These are phyloP conservation scores for Wickerhamiella azymoides DNA, from an alignment of 805 yeast genomes.

Conservation along the genomic window DNA sequence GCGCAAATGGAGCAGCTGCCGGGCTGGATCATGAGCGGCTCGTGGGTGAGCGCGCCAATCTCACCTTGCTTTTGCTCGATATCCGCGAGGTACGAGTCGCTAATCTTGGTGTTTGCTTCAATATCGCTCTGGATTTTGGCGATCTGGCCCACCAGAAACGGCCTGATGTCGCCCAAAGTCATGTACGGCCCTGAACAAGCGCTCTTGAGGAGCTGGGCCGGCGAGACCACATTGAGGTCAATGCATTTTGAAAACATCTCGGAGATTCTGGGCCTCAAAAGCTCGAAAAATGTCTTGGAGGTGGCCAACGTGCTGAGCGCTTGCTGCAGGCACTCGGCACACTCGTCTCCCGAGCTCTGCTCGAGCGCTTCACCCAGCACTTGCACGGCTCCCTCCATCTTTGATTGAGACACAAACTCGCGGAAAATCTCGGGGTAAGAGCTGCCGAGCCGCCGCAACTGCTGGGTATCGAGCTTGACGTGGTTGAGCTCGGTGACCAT, in stretches of 20 bases:
- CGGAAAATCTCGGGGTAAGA: slow-evolving; percentile 54
- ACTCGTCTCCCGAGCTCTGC: neutral
- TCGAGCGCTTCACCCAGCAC: slow-evolving; percentile 32
- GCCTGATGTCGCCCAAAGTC: slow-evolving; percentile 58
- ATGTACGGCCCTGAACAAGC: slow-evolving; percentile 49
- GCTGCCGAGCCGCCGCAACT: slow-evolving; percentile 22
- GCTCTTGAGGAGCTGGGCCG: slow-evolving; percentile 63
- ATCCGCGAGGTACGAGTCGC: slow-evolving; percentile 54
- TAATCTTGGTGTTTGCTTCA: slow-evolving; percentile 49
- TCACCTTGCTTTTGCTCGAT: slow-evolving; percentile 39
- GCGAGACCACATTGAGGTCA: slow-evolving; percentile 42
- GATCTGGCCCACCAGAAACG: slow-evolving; percentile 49
- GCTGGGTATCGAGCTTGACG: slow-evolving; percentile 16
- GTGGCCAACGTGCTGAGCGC: neutral
- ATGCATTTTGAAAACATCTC: slow-evolving; percentile 41
- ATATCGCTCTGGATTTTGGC: slow-evolving; percentile 49
- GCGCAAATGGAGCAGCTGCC: slow-evolving; percentile 55
- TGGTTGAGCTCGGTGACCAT: slow-evolving; percentile 21
- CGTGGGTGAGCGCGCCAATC: slow-evolving; percentile 36
- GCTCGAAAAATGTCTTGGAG: slow-evolving; percentile 26
- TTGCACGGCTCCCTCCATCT: slow-evolving; percentile 42
- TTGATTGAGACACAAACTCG: slow-evolving; percentile 43
- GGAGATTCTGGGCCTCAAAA: slow-evolving; percentile 40
- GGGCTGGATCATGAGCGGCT: slow-evolving; percentile 44
- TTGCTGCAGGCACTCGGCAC: neutral